phyloP scores from a whole-genome alignment of 225 moss, liverwort and hornwort species.

The Physcomitrium patens region DNA sequence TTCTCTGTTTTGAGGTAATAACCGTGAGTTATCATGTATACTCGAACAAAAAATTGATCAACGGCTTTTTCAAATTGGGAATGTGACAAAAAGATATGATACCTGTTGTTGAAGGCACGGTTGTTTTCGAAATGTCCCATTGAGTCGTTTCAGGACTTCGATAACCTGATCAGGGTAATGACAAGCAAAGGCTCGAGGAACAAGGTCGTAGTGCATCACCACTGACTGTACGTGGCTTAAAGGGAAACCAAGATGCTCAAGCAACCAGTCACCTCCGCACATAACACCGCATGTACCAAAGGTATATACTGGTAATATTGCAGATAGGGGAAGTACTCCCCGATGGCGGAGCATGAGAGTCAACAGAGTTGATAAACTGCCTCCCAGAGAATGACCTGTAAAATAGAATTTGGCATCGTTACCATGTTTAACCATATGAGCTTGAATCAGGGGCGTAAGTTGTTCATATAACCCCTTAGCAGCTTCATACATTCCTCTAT shows the following conservation, averaged over 20 bases:
- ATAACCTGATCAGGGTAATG: conserved; percentile 76
- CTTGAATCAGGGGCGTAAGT: conserved; percentile 58
- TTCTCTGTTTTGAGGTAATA: not conserved
- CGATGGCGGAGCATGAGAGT: conserved; percentile 71
- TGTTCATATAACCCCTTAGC: conserved; percentile 77
- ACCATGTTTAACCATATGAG: conserved; percentile 49
- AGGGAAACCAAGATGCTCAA: conserved; percentile 67
- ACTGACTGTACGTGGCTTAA: conserved; percentile 62
- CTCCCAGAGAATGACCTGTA: conserved; percentile 82
- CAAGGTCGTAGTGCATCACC: conserved; percentile 78
- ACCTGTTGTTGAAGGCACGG: conserved; percentile 76
- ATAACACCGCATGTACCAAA: conserved; percentile 75
- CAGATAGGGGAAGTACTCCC: conserved; percentile 51
- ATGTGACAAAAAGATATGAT: not conserved
- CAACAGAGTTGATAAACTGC: conserved; percentile 66
- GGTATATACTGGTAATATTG: conserved; percentile 67
- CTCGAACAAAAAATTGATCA: not conserved
- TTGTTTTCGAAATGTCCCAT: conserved; percentile 73
- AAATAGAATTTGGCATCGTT: conserved; percentile 62
- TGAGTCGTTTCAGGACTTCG: conserved; percentile 70
- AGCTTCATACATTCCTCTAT: conserved; percentile 84
- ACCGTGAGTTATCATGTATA: not conserved
- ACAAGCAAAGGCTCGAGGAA: conserved; percentile 73
- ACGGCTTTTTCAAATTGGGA: not conserved
- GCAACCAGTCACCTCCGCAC: conserved; percentile 82